Evolutionary conservation across 169 alveolate species (phyloP).

Genomic region (Plasmodium relictum): DNA sequence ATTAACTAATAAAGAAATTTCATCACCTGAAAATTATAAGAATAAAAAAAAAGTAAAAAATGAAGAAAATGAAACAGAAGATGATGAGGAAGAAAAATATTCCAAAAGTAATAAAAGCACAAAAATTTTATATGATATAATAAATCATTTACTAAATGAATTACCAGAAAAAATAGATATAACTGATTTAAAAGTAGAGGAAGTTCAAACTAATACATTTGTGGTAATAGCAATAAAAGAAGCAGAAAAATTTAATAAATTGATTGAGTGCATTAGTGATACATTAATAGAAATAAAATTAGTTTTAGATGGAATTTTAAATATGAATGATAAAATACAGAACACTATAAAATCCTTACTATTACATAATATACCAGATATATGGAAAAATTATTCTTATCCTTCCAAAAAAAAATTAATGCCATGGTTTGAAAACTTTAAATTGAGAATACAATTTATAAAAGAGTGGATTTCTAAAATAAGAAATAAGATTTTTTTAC

Average conservation of each 20-base stretch:
- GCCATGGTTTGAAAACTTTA: conserved; percentile 74
- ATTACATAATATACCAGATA: conserved; percentile 66
- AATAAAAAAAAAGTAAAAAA: neutral
- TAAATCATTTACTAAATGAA: conserved; percentile 86
- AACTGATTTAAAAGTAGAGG: conserved; percentile 76
- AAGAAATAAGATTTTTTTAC: conserved; percentile 33
- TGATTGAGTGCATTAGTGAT: conserved; percentile 62
- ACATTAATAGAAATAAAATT: conserved; percentile 60
- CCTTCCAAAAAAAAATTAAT: conserved; percentile 66
- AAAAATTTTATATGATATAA: conserved; percentile 88
- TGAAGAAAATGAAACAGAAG: conserved; percentile 8
- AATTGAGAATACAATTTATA: conserved; percentile 66
- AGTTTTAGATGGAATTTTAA: conserved; percentile 61
- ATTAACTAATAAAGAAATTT: conserved; percentile 43
- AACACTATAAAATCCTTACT: conserved; percentile 46
- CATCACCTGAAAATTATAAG: conserved; percentile 47
- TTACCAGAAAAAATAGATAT: conserved; percentile 88
- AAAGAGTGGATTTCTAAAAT: conserved; percentile 71
- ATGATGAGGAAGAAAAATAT: conserved; percentile 79
- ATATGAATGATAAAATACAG: conserved; percentile 63
- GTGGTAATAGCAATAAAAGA: conserved; percentile 77
- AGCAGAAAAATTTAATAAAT: conserved; percentile 48
- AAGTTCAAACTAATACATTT: conserved; percentile 76
- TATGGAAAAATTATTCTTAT: conserved; percentile 62
- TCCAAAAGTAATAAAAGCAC: conserved; percentile 87